Evolutionary conservation across 768 basidiomycete species (phyloP).

Genomic region (Boletus rubroflammeus): DNA sequence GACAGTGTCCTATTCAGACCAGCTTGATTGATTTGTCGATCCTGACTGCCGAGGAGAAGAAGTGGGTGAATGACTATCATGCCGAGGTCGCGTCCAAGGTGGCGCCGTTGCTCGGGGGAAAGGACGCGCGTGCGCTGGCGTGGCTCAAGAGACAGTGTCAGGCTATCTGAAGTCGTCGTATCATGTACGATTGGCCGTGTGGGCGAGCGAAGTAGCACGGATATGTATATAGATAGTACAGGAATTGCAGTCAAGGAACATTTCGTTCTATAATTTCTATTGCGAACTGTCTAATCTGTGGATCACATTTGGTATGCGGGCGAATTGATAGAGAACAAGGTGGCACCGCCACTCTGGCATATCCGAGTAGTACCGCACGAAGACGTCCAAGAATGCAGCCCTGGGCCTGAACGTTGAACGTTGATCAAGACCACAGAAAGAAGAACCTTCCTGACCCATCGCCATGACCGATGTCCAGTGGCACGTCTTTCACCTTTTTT

Average conservation of each 20-base stretch:
- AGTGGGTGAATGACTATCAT: conserved; percentile 87
- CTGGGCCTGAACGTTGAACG: too few relatives aligned
- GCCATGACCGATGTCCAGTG: too few relatives aligned
- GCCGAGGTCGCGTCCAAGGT: conserved; percentile 56
- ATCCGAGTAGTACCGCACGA: background rate
- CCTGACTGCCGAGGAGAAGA: conserved; percentile 61
- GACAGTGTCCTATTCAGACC: conserved; percentile 78
- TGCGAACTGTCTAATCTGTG: background rate
- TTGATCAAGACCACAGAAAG: background rate
- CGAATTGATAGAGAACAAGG: too few relatives aligned
- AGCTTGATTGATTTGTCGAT: conserved; percentile 68
- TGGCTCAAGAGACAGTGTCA: conserved; percentile 23
- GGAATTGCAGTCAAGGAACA: background rate
- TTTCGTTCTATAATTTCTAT: background rate
- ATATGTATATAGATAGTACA: background rate
- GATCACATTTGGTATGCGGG: too few relatives aligned
- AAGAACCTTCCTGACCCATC: too few relatives aligned
- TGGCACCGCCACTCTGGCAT: background rate
- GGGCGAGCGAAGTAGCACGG: background rate
- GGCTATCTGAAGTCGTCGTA: conserved; percentile 2
- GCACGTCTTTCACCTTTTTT: too few relatives aligned
- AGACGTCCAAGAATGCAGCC: background rate
- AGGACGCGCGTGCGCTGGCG: conserved; percentile 29
- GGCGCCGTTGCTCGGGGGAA: conserved; percentile 48
- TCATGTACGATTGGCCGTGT: background rate